These are phyloP conservation scores for Suhomyces yuchorum DNA, from an alignment of 1,139 yeast species.

Conservation along the genomic window DNA sequence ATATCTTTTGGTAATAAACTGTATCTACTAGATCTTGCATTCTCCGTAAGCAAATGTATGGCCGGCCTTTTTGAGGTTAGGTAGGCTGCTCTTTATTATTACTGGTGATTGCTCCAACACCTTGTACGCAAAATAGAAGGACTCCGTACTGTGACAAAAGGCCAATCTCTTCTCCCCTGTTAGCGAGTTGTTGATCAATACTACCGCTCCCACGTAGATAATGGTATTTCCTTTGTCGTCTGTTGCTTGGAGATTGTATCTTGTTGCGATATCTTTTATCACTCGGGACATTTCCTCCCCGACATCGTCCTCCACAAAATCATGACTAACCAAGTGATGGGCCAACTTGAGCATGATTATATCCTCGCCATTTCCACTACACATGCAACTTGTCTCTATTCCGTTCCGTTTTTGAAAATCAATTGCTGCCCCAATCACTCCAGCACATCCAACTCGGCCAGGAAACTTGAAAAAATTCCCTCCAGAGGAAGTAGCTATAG, in stretches of 20 bases:
- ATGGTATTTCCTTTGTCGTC: conserved; percentile 14
- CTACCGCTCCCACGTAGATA: conserved; percentile 38
- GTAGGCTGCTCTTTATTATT: conserved; percentile 32
- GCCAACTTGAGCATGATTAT: conserved; percentile 47
- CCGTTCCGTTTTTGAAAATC: conserved; percentile 23
- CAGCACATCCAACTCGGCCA: conserved; percentile 59
- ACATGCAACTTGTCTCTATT: conserved; percentile 39
- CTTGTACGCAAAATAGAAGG: conserved; percentile 45
- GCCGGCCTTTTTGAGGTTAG: conserved; percentile 21
- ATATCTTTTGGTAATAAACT: conserved; percentile 11
- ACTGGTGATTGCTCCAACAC: conserved; percentile 19
- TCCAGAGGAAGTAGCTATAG: conserved; percentile 50
- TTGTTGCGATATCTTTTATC: conserved; percentile 6
- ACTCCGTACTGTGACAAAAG: conserved; percentile 48
- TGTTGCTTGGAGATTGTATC: conserved; percentile 13
- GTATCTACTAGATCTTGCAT: conserved; percentile 18
- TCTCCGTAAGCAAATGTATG: conserved; percentile 40
- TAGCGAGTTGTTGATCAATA: conserved; percentile 22
- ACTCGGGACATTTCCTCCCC: conserved; percentile 7
- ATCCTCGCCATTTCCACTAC: conserved; percentile 62
- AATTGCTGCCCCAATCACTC: conserved; percentile 48
- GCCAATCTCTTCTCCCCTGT: conserved; percentile 23
- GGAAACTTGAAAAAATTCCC: conserved; percentile 53
- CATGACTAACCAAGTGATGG: conserved; percentile 23
- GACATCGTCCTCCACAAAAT: conserved; percentile 9